These are phyloP conservation scores for Colletotrichum theobromicola DNA, from an alignment of 2,329 filamentous ascomycete species.

Conservation along the genomic window DNA sequence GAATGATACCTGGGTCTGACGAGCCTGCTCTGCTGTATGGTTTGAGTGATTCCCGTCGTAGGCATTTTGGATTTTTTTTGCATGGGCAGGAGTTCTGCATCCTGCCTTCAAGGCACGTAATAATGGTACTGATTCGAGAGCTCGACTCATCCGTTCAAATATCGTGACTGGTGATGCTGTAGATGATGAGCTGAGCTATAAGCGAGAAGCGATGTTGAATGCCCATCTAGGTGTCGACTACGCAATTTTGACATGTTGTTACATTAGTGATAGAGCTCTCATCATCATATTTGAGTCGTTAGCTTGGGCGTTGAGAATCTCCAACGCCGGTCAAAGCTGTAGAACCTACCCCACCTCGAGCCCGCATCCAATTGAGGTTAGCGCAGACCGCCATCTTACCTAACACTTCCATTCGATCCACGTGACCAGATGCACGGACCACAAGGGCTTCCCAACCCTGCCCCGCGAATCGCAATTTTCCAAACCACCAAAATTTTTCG, in stretches of 20 bases:
- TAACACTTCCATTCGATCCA: background rate
- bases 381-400: background rate
- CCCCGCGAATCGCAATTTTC: background rate
- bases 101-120: background rate
- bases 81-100: background rate
- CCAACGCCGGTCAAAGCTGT: background rate
- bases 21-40: slow-evolving; percentile 3
- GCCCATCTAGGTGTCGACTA: background rate
- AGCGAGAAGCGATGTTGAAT: background rate
- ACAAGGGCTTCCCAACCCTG: slow-evolving; percentile 13
- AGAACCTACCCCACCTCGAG: background rate
- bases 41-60: background rate
- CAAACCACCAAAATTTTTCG: slow-evolving; percentile 28
- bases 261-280: background rate
- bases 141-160: background rate
- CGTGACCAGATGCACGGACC: background rate
- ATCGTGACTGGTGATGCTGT: background rate
- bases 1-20: slow-evolving; percentile 14
- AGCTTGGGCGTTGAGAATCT: background rate
- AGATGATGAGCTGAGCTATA: background rate
- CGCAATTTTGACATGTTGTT: background rate
- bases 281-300: background rate
- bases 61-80: slow-evolving; percentile 4
- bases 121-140: background rate
- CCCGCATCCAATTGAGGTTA: background rate